Conservation (phyloP, 225 moss, liverwort and hornwort species). For the Physcomitrium patens region DNA sequence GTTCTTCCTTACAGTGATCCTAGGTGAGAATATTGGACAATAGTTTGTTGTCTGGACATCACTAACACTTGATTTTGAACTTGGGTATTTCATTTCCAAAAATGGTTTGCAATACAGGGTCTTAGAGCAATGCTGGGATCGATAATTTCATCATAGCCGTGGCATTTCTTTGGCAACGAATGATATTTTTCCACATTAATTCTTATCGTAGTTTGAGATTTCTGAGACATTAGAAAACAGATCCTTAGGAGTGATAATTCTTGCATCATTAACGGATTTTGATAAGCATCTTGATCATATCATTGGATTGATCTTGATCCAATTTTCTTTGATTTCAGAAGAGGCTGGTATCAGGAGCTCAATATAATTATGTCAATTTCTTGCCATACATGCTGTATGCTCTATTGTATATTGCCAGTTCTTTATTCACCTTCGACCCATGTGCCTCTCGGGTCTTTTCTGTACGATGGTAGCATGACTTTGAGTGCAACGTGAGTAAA, state of each 20-base stretch:
- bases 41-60: not conserved
- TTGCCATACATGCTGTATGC: slow-evolving; percentile 85
- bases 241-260: not conserved
- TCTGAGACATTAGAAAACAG: not conserved
- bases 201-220: not conserved
- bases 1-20: slow-evolving; percentile 22
- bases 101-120: slow-evolving; percentile 12
- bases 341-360: slow-evolving; percentile 49
- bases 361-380: slow-evolving; percentile 77
- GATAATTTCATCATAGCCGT: not conserved
- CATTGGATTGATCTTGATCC: not conserved
- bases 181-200: not conserved
- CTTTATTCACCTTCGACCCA: slow-evolving; percentile 88
- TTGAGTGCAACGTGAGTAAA: not conserved
- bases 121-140: not conserved
- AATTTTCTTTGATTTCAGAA: slow-evolving; percentile 58
- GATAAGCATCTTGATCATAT: slow-evolving; percentile 1
- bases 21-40: slow-evolving; percentile 8
- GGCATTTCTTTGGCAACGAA: not conserved
- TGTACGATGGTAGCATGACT: slow-evolving; percentile 13
- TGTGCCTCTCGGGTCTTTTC: slow-evolving; percentile 84
- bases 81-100: too few species aligned
- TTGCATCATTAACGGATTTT: slow-evolving; percentile 18
- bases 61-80: not conserved
- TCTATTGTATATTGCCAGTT: slow-evolving; percentile 90